Evolutionary conservation across 2,329 filamentous ascomycete species (phyloP).

Genomic region (Verticillium zaregamsianum): DNA sequence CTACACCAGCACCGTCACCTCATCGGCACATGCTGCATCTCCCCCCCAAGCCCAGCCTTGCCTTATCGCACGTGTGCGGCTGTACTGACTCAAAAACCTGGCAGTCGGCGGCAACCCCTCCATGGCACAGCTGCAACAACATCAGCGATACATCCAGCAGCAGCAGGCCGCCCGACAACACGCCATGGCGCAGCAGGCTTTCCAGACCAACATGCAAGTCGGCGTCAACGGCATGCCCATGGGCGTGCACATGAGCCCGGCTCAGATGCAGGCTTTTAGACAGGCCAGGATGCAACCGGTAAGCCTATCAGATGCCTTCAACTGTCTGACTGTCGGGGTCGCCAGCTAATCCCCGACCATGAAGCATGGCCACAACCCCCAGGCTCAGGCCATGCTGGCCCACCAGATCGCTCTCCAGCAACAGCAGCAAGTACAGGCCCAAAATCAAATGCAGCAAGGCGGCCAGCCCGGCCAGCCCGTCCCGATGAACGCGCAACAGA

Average conservation of each 20-base stretch:
- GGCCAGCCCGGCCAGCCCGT: constrained; percentile 42
- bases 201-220: constrained; percentile 46
- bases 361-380: constrained; percentile 8
- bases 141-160: constrained; percentile 52
- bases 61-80: background rate
- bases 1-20: background rate
- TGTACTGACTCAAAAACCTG: background rate
- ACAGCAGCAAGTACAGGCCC: constrained; percentile 21
- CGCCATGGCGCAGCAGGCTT: constrained; percentile 49
- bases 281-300: constrained; percentile 38
- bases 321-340: background rate
- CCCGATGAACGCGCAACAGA: constrained; percentile 43
- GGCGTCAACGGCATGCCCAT: constrained; percentile 43
- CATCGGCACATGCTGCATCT: background rate
- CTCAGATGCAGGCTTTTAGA: constrained; percentile 49
- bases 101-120: constrained; percentile 26
- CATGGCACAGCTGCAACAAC: constrained; percentile 41
- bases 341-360: constrained; percentile 17
- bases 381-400: constrained; percentile 34
- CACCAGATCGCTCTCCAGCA: constrained; percentile 45
- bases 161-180: constrained; percentile 47
- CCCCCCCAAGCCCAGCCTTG: background rate
- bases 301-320: constrained; percentile 14
- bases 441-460: constrained; percentile 34
- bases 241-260: constrained; percentile 42